Evolutionary conservation across 306 rosid species (phyloP), one percentile per base, ranked within the genome.

Genomic region (Clitoria ternatea): DNA sequence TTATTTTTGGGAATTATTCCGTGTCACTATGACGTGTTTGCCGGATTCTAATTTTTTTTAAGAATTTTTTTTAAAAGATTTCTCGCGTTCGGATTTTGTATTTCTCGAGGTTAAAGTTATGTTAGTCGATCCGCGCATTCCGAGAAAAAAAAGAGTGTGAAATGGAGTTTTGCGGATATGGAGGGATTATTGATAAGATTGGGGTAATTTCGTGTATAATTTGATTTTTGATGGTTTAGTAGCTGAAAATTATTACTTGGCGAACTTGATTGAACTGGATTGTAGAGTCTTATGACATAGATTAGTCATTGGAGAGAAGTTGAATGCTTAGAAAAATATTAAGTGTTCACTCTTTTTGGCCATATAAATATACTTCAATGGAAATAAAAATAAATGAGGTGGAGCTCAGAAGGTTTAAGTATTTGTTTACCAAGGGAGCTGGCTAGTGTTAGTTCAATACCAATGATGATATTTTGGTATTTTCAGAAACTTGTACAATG

Each of bases 91-190:
- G 36, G n/a, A 53, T 61, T 53, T 69, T 72, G 33, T 7, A n/a
- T 48, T 43, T 37, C 43, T 61, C 5, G 19, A 49, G 70, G 22
- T 48, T 5, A 75, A 7, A 59, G 13, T 22, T 71, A 29, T 70
- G 20, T 4, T 44, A 45, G 59, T 71, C 27, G 73, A 79, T 70
- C 81, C 64, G 11, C 72, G 55, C 64, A 70, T 79, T 75, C 24
- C 37, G 63, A 6, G 13, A 40, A 33, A 20, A 32, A 39, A 59
- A 18, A 74, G 64, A 24, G 26, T 69, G 68, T n/a, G 20, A 70
- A 20, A 70, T 66, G 49, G 71, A 61, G 26, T 33, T 66, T 61
- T 70, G 36, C 7, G 61, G 57, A 42, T 48, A 48, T 26, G 66
- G 15, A 9, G 10, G 55, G 66, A 11, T 63, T 74, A 45, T 62